Percentiles rank a stretch among this genome's conserved stretches.
Conservation (phyloP, 1,284 basidiomycete genomes). For the Melampsora americana region DNA sequence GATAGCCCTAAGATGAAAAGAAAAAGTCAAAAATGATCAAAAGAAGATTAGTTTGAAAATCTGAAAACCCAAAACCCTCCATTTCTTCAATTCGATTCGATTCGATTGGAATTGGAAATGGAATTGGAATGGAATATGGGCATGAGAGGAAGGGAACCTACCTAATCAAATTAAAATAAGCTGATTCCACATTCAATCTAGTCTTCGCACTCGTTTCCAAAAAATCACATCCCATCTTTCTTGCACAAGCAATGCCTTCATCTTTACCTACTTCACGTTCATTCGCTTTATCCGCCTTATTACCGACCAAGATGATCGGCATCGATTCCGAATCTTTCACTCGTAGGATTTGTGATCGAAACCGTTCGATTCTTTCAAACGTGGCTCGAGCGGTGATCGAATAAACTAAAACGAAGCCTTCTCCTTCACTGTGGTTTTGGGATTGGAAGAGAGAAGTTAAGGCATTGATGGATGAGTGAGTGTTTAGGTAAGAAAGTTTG, state of each 20-base stretch:
- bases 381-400: constrained; percentile 52
- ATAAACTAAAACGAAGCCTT: constrained; percentile 53
- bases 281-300: constrained; percentile 53
- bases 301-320: constrained; percentile 53
- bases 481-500: too few relatives aligned
- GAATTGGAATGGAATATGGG: too few relatives aligned
- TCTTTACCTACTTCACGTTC: constrained; percentile 51
- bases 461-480: too few relatives aligned
- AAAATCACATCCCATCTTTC: constrained; percentile 52
- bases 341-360: constrained; percentile 51
- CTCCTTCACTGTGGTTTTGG: constrained; percentile 48
- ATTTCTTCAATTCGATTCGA: too few relatives aligned
- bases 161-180: constrained; percentile 52
- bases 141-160: constrained; percentile 7
- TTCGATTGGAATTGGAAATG: too few relatives aligned
- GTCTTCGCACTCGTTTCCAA: constrained; percentile 53
- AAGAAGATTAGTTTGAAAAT: background rate
- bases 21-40: background rate
- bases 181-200: constrained; percentile 52
- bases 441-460: background rate
- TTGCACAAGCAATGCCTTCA: constrained; percentile 51
- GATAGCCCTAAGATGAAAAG: constrained; percentile 23
- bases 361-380: constrained; percentile 52
- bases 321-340: constrained; percentile 53
- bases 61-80: too few relatives aligned